Percentiles rank a stretch among this genome's conserved stretches.
These are phyloP conservation scores for Syzygium malaccense DNA, from an alignment of 441 rosid species.

Conservation along the genomic window DNA sequence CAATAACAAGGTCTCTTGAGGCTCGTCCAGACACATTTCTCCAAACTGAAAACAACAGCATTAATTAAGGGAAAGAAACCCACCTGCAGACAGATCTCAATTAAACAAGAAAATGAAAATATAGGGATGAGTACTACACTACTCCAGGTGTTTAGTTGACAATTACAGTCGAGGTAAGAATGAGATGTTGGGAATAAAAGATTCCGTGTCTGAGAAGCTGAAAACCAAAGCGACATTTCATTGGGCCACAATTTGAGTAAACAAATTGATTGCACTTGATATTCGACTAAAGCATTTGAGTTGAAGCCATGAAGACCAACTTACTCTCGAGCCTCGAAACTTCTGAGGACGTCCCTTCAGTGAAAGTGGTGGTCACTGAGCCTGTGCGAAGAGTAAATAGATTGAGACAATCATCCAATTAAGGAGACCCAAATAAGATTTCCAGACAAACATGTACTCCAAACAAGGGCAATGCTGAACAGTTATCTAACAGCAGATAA, in stretches of 20 bases:
- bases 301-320: background rate
- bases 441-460: background rate
- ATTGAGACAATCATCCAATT: background rate
- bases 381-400: background rate
- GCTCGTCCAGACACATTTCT: background rate
- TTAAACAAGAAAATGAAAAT: background rate
- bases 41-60: constrained; percentile 4
- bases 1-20: background rate
- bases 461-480: constrained; percentile 2
- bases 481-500: constrained; percentile 1
- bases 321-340: background rate
- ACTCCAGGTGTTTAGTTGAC: background rate
- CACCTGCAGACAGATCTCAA: background rate
- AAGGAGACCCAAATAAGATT: constrained; percentile 6
- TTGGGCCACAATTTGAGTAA: background rate
- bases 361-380: background rate
- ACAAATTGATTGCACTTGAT: background rate
- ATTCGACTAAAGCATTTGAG: background rate
- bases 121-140: background rate
- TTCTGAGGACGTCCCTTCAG: background rate
- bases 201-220: background rate
- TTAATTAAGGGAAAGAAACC: background rate
- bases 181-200: background rate
- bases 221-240: background rate
- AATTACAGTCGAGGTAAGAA: background rate